Base-by-base conservation (phyloP, 2,329 filamentous ascomycete genomes). In the Paraconiothyrium sp. region DNA sequence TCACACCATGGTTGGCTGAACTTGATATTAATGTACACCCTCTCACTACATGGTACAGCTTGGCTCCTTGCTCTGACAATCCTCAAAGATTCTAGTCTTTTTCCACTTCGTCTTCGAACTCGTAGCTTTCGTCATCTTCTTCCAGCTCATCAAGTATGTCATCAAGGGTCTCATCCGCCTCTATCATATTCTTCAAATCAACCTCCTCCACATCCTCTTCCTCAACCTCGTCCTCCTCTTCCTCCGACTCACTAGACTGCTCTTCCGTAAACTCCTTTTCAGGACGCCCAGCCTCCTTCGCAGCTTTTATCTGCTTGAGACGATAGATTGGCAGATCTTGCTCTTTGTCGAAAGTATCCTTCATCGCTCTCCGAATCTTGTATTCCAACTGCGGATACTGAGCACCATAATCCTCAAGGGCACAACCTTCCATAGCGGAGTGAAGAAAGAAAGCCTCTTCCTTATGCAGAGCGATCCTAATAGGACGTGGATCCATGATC, bases 331-430 rank as follows among this genome's bases (percentile, higher is more conserved):
- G 56, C 5, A 58, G 56, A 24, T 51, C 47, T 1, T 3, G 2
- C 6, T 46, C 10, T 35, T 32, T 43, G 7, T 44, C 32, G 27
- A 58, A 58, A 6, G 35, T 35, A 10, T 52, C 48, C 8, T 37
- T 47, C 56, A 58, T 58, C 14, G 47, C 47, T 10, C 14, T 43
- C 5, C 56, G 34, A 22, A 58, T 58, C 16, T 20, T 13, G 10
- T 24, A 10, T 11, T 58, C 56, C 22, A 52, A 16, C 5, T 47
- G 32, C 35, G 13, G 16, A 56, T 56, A 56, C 54, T 27, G 30
- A 10, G 14, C 13, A 8, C 46, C 44, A 51, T 58, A 58, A 2
- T 43, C 11, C 20, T 37, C 16, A 2, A 50, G 34, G 3, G n/a
- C 11, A 11, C 8, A 20, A 8, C 24, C 24, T 3, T 14, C 22